These are phyloP conservation scores for Dalbergia cultrata DNA, from an alignment of 306 rosid species.

Conservation along the genomic window DNA sequence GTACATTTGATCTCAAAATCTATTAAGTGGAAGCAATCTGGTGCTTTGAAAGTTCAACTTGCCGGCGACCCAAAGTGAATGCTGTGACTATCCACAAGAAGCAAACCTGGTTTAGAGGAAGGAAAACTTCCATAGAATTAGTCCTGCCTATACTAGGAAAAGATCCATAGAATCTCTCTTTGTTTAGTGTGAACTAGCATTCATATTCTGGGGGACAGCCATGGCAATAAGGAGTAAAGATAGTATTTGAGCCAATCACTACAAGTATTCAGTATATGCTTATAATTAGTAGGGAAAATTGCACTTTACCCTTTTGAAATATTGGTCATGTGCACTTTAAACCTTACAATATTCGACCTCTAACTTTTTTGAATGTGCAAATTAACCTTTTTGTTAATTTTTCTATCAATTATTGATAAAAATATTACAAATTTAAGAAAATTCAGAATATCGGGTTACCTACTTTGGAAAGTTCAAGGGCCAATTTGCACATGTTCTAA, in stretches of 20 bases:
- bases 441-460: too few relatives aligned
- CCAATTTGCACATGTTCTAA: too few relatives aligned
- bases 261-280: conserved; percentile 15
- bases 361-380: too few relatives aligned
- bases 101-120: conserved; percentile 69
- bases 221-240: background rate
- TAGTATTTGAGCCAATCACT: conserved; percentile 6
- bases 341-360: too few relatives aligned
- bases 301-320: too few relatives aligned
- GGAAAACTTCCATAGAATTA: conserved; percentile 21
- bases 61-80: conserved; percentile 81
- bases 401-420: too few relatives aligned
- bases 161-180: conserved; percentile 15
- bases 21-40: conserved; percentile 50
- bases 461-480: too few relatives aligned
- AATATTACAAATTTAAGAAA: too few relatives aligned
- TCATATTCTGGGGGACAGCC: background rate
- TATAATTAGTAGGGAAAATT: background rate
- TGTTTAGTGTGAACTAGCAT: conserved; percentile 4
- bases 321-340: too few relatives aligned
- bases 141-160: background rate
- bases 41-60: conserved; percentile 69
- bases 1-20: conserved; percentile 24
- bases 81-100: conserved; percentile 80
- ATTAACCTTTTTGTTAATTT: background rate